A percentile compares a stretch with the other conserved stretches of the same genome.
phyloP scores from a whole-genome alignment of 371 early-diverging fungal species.

The Umbelopsis sp. region DNA sequence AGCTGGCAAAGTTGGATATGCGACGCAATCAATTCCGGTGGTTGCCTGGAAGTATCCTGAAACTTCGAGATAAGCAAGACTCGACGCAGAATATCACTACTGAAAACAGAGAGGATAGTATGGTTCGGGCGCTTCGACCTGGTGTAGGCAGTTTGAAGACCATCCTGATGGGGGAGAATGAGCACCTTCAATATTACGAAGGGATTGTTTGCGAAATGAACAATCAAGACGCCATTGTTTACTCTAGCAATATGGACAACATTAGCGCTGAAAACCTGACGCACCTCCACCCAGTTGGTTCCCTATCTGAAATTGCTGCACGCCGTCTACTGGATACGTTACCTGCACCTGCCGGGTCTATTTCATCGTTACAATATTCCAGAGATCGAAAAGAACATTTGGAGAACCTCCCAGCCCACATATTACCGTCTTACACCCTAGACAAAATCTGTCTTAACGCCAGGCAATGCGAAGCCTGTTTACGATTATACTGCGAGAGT shows the following conservation, averaged over 20 bases:
- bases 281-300: not conserved
- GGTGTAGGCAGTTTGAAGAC: constrained; percentile 38
- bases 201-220: constrained; percentile 31
- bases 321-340: not conserved
- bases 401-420: not conserved
- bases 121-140: constrained; percentile 21
- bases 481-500: constrained; percentile 31
- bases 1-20: constrained; percentile 55
- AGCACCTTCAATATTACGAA: constrained; percentile 27
- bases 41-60: constrained; percentile 49
- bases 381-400: constrained; percentile 13
- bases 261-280: not conserved
- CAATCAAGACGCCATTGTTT: constrained; percentile 1
- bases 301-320: not conserved
- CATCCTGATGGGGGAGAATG: constrained; percentile 35
- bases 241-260: not conserved
- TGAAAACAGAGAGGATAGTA: constrained; percentile 20
- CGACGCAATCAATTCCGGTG: constrained; percentile 52
- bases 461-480: constrained; percentile 40
- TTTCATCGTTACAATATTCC: not conserved
- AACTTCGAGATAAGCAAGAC: constrained; percentile 30
- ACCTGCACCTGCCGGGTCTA: not conserved
- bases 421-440: constrained; percentile 21
- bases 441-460: constrained; percentile 14
- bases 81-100: constrained; percentile 25